Evolutionary conservation across 2,329 filamentous ascomycete genomes (phyloP).

Genomic region (Thelonectria blattea): DNA sequence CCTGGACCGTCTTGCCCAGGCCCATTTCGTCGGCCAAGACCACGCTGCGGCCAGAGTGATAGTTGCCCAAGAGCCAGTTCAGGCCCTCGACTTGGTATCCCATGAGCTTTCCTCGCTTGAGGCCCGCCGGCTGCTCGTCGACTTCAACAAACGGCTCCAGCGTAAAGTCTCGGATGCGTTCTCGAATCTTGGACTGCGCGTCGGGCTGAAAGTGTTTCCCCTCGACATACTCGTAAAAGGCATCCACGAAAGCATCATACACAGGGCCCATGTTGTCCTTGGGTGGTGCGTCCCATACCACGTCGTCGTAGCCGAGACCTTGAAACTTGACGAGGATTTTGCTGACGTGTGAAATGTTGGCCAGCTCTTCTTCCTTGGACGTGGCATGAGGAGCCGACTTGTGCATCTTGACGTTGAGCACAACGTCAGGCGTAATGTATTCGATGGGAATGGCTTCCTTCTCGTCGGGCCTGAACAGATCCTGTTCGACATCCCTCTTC

Average conservation of each 20-base stretch:
- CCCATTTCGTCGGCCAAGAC: constrained; percentile 99
- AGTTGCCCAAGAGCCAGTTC: constrained; percentile 95
- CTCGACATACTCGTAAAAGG: constrained; percentile 85
- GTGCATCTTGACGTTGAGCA: constrained; percentile 76
- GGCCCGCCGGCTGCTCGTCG: constrained; percentile 72
- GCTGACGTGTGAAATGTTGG: constrained; percentile 73
- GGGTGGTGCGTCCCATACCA: constrained; percentile 87
- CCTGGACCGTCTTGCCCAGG: constrained; percentile 94
- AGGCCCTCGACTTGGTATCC: constrained; percentile 90
- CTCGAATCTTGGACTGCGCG: constrained; percentile 64
- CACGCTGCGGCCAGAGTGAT: constrained; percentile 80
- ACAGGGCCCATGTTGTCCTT: constrained; percentile 65
- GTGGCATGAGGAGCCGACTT: constrained; percentile 54
- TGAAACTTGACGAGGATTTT: constrained; percentile 88
- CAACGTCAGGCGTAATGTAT: constrained; percentile 82
- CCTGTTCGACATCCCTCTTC: constrained; percentile 68
- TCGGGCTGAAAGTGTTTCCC: constrained; percentile 73
- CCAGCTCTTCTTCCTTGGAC: constrained; percentile 72
- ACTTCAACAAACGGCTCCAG: constrained; percentile 71
- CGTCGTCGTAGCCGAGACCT: constrained; percentile 87
- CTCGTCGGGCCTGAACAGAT: constrained; percentile 67
- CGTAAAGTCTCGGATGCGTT: constrained; percentile 73
- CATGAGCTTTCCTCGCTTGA: constrained; percentile 86
- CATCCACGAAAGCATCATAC: constrained; percentile 80
- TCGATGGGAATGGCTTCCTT: constrained; percentile 88